Base-by-base conservation (phyloP, 1,139 yeast genomes). In the Lodderomyces margitis region DNA sequence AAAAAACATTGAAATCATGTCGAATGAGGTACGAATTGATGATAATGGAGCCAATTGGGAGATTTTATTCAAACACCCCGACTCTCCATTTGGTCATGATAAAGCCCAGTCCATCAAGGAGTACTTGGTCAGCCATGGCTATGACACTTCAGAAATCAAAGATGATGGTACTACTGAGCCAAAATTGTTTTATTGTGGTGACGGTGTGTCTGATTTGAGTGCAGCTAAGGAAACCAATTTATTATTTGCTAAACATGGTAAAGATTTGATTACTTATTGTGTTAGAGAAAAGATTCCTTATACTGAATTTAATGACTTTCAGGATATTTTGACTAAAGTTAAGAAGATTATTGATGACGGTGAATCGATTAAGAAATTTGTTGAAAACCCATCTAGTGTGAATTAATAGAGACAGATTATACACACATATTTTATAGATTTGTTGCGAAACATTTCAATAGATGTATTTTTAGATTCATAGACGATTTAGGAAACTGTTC, bases 211-310 rank as follows among this genome's bases (percentile, higher is more conserved):
- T 42, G 99, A 92, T 62, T 72, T 92, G 52, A 81, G 89, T 47
- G 98, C 98, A 20, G 98, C 98, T 24, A 83, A 85, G 58, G 97
- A 92, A 62, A 89, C 98, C 39, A 91, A 94, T 62, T 71, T 91
- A 54, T 70, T 92, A 53, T 92, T 92, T 64, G 98, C 98, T 42
- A 92, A 89, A 68, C 80, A 81, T 50, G 98, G 97, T 37, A 81
- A 85, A 55, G 98, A 92, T 61, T 76, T 92, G 54, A 85, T 92
- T 52, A 83, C 81, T 40, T 91, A 80, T 66, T 92, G 98, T 66
- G 75, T 75, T 53, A 70, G 83, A 36, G 94, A 91, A 59, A 69
- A 75, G 36, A 86, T 92, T 50, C 95, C 96, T 10, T 92, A 81
- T 69, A 81, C 84, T 37, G 94, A 84, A 58, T 92, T 94, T 63